A percentile compares a stretch with the other conserved stretches of the same genome.
Conservation (phyloP, 176 grass and related monocot genomes). For the Elaeis guineensis region DNA sequence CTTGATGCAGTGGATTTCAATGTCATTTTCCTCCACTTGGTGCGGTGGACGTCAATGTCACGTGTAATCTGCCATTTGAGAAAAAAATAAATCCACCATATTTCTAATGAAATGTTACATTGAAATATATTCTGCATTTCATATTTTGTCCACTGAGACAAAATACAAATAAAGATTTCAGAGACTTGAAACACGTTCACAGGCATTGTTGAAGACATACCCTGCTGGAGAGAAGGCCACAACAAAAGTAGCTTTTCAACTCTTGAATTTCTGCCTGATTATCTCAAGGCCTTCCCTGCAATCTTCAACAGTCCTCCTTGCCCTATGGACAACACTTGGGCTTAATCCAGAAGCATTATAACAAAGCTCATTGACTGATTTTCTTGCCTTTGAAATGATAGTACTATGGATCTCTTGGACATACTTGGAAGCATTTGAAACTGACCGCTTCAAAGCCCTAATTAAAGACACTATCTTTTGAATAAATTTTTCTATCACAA, state of each 20-base stretch:
- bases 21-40: too few species aligned
- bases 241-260: slow-evolving; percentile 11
- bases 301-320: slow-evolving; percentile 46
- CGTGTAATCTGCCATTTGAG: too few species aligned
- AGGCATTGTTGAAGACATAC: too few species aligned
- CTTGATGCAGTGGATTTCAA: too few species aligned
- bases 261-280: slow-evolving; percentile 65
- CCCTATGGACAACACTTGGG: slow-evolving; percentile 16
- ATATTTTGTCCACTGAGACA: too few species aligned
- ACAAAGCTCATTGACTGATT: slow-evolving; percentile 25
- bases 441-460: slow-evolving; percentile 38
- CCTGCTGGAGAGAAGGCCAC: too few species aligned
- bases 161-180: too few species aligned
- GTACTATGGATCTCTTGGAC: slow-evolving; percentile 17
- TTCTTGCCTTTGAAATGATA: slow-evolving; percentile 35
- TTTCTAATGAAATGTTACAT: too few species aligned
- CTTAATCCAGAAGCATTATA: slow-evolving; percentile 14
- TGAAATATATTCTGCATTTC: too few species aligned
- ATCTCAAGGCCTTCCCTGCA: slow-evolving; percentile 70
- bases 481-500: slow-evolving; percentile 47
- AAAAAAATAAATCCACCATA: too few species aligned
- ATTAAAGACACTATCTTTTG: slow-evolving; percentile 49
- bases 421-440: slow-evolving; percentile 17
- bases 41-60: too few species aligned
- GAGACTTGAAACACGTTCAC: too few species aligned